These are phyloP conservation scores for Trichopus zeylanicus DNA, from an alignment of 116 monocot genomes.

Conservation along the genomic window DNA sequence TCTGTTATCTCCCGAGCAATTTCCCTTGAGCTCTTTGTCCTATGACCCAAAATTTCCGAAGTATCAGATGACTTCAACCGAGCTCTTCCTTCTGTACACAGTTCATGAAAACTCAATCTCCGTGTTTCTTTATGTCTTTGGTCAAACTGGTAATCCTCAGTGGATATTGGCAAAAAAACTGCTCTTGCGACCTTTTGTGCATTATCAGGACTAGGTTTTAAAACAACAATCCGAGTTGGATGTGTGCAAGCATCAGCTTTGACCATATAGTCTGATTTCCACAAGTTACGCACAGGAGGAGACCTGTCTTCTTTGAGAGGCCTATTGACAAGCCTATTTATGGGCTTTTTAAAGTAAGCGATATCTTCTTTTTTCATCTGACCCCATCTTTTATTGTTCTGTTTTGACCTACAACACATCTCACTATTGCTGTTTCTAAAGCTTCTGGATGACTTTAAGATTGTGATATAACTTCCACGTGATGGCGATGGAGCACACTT, in stretches of 20 bases:
- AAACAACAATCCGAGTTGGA: conserved; percentile 53
- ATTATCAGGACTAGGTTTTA: conserved; percentile 49
- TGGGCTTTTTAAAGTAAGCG: conserved; percentile 2
- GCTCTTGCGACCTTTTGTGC: conserved; percentile 8
- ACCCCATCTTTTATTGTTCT: conserved; percentile 5
- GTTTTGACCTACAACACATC: conserved; percentile 1
- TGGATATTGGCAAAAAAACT: conserved; percentile 8
- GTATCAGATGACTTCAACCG: conserved; percentile 18
- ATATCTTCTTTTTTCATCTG: conserved; percentile 7
- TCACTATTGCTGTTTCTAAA: conserved; percentile 5
- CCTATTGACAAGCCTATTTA: not conserved
- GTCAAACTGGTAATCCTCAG: conserved; percentile 5
- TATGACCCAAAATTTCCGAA: conserved; percentile 11
- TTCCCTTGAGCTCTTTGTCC: conserved; percentile 38
- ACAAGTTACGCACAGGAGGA: conserved; percentile 18
- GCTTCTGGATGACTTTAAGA: conserved; percentile 53
- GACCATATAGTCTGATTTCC: conserved; percentile 7
- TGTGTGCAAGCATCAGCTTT: conserved; percentile 8
- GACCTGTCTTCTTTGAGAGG: conserved; percentile 16
- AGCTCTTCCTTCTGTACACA: conserved; percentile 25
- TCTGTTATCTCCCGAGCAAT: conserved; percentile 46
- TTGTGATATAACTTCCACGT: conserved; percentile 29
- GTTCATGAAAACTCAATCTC: conserved; percentile 7
- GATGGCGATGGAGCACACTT: conserved; percentile 14
- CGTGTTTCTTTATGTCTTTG: no score